These are phyloP conservation scores for Serendipita sp. DNA, from an alignment of 768 basidiomycete species.

Conservation along the genomic window DNA sequence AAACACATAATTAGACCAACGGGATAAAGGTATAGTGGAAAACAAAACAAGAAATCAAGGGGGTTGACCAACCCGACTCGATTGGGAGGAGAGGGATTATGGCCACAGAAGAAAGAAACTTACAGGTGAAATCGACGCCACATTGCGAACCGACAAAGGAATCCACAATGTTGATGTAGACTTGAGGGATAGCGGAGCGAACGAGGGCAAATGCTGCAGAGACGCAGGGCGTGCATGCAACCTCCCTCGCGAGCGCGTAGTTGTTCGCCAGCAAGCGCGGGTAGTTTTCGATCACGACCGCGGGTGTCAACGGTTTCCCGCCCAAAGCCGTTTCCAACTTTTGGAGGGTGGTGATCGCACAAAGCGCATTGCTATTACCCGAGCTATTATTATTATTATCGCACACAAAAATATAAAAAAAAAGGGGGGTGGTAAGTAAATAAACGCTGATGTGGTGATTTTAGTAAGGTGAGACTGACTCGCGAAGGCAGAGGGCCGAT, in stretches of 20 bases:
- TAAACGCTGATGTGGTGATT: too few relatives aligned
- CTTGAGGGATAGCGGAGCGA: background rate
- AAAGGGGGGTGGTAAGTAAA: background rate
- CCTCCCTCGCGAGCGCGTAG: background rate
- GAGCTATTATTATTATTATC: background rate
- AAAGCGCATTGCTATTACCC: background rate
- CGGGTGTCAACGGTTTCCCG: background rate
- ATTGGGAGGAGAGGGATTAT: too few relatives aligned
- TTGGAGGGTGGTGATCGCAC: slow-evolving; percentile 3
- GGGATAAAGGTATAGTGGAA: too few relatives aligned
- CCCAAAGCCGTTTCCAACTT: background rate
- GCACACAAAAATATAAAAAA: background rate
- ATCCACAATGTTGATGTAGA: background rate
- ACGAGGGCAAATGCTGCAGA: background rate
- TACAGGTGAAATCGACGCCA: slow-evolving; percentile 3
- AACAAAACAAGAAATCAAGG: too few relatives aligned
- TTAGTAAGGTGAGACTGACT: too few relatives aligned
- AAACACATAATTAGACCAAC: too few relatives aligned
- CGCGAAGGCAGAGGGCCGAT: slow-evolving; percentile 1
- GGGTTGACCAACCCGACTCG: too few relatives aligned
- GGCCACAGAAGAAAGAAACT: background rate
- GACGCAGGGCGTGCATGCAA: slow-evolving; percentile 1
- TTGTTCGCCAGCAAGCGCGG: background rate
- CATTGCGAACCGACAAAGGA: background rate
- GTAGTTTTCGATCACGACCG: background rate